Conservation (phyloP, 495 filamentous ascomycete genomes). For the Daldinia concentrica region DNA sequence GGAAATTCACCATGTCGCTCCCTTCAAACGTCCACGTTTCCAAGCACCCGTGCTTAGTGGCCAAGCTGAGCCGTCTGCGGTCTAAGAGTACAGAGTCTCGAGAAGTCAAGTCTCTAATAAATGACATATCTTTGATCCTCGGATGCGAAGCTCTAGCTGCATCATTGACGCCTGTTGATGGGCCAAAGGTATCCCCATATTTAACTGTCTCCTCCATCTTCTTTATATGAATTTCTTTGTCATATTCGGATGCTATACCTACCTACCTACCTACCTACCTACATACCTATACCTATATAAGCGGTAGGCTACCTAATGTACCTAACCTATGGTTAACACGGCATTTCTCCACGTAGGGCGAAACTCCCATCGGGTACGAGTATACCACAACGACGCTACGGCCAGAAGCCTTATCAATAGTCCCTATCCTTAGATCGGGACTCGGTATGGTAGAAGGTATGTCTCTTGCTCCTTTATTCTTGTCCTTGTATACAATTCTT, state of each 20-base stretch:
- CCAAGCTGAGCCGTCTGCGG: constrained; percentile 90
- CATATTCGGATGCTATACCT: neutral
- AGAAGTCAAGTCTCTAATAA: constrained; percentile 82
- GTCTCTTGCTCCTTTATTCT: constrained; percentile 11
- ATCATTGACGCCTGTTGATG: constrained; percentile 61
- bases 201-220: neutral
- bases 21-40: constrained; percentile 84
- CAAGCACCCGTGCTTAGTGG: constrained; percentile 82
- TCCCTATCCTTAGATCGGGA: constrained; percentile 91
- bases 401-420: constrained; percentile 76
- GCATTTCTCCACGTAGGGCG: constrained; percentile 59
- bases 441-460: constrained; percentile 86
- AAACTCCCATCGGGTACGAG: constrained; percentile 76
- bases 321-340: constrained; percentile 19
- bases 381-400: constrained; percentile 68
- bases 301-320: neutral
- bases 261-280: no score
- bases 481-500: constrained; percentile 7
- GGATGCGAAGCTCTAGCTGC: constrained; percentile 82
- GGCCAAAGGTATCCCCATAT: constrained; percentile 53
- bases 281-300: neutral
- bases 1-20: constrained; percentile 49
- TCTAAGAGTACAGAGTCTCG: constrained; percentile 72
- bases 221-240: neutral
- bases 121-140: constrained; percentile 86